phyloP scores from a whole-genome alignment of 2,329 filamentous ascomycete genomes.

The Scedosporium boydii region DNA sequence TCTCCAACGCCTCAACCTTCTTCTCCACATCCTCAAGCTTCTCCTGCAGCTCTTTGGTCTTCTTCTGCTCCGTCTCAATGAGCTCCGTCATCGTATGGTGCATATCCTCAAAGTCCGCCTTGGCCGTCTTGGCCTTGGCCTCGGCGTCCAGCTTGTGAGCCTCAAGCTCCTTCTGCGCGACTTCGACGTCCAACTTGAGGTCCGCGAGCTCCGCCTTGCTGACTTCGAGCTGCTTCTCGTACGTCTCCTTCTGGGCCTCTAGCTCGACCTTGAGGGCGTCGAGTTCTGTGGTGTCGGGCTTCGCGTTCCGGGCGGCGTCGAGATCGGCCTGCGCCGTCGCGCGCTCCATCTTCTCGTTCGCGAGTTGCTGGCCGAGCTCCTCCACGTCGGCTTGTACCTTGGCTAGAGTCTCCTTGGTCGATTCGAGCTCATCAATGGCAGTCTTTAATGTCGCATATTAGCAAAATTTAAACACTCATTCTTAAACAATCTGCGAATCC shows the following conservation, averaged over 20 bases:
- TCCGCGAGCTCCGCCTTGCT: slow-evolving; percentile 23
- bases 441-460: neutral
- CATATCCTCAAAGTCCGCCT: slow-evolving; percentile 53
- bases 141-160: slow-evolving; percentile 40
- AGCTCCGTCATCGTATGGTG: slow-evolving; percentile 52
- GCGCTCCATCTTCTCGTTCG: slow-evolving; percentile 50
- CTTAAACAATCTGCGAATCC: neutral
- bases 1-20: slow-evolving; percentile 36
- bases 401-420: slow-evolving; percentile 30
- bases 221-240: slow-evolving; percentile 22
- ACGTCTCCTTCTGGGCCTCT: slow-evolving; percentile 24
- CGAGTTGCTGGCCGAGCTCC: slow-evolving; percentile 43
- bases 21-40: slow-evolving; percentile 35
- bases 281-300: slow-evolving; percentile 43
- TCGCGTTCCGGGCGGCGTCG: slow-evolving; percentile 46
- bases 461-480: neutral
- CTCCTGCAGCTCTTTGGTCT: slow-evolving; percentile 40
- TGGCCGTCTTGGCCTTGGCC: slow-evolving; percentile 42
- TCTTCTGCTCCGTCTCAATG: slow-evolving; percentile 48
- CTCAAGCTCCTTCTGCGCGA: slow-evolving; percentile 43
- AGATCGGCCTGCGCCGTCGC: slow-evolving; percentile 51
- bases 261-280: slow-evolving; percentile 44
- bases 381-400: slow-evolving; percentile 38
- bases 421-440: slow-evolving; percentile 24
- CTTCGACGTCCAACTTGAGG: slow-evolving; percentile 32